phyloP scores from a whole-genome alignment of 768 basidiomycete genomes.

The Russula dissimulans region DNA sequence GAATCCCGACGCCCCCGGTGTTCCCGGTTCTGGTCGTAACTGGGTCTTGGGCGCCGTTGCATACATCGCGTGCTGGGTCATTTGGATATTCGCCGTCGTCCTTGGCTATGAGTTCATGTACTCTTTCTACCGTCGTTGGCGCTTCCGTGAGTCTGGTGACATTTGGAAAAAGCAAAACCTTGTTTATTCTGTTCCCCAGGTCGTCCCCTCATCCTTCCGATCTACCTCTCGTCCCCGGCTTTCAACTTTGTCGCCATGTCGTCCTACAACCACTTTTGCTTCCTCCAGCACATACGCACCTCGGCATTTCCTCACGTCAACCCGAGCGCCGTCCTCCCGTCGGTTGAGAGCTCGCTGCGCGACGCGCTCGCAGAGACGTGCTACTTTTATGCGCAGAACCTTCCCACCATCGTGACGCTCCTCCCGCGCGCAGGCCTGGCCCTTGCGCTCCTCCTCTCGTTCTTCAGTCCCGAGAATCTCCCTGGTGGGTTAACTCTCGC shows the following conservation, averaged over 20 bases:
- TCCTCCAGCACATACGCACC: conserved; percentile 68
- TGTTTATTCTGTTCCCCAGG: conserved; percentile 35
- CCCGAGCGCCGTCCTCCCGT: conserved; percentile 27
- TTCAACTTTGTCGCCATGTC: conserved; percentile 67
- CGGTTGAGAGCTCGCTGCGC: conserved; percentile 25
- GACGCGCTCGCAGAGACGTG: conserved; percentile 74
- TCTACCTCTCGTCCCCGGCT: conserved; percentile 75
- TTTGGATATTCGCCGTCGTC: conserved; percentile 65
- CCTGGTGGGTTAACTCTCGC: conserved; percentile 38
- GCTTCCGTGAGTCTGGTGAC: conserved; percentile 52
- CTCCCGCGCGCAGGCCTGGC: conserved; percentile 74
- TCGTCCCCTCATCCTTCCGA: conserved; percentile 72
- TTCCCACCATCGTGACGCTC: conserved; percentile 72
- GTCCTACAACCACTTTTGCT: conserved; percentile 78
- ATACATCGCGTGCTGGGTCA: conserved; percentile 73
- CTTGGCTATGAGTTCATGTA: conserved; percentile 71
- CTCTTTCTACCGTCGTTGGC: conserved; percentile 68
- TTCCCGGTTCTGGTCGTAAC: conserved; percentile 61
- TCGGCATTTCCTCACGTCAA: conserved; percentile 51
- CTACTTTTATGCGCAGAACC: conserved; percentile 77
- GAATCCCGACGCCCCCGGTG: conserved; percentile 56
- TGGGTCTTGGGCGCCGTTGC: conserved; percentile 81
- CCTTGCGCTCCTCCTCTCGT: conserved; percentile 62
- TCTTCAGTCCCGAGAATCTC: conserved; percentile 36
- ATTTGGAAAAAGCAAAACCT: conserved; percentile 9